Evolutionary conservation across 2,329 filamentous ascomycete genomes (phyloP).

Genomic region (Macroventuria anomochaeta): DNA sequence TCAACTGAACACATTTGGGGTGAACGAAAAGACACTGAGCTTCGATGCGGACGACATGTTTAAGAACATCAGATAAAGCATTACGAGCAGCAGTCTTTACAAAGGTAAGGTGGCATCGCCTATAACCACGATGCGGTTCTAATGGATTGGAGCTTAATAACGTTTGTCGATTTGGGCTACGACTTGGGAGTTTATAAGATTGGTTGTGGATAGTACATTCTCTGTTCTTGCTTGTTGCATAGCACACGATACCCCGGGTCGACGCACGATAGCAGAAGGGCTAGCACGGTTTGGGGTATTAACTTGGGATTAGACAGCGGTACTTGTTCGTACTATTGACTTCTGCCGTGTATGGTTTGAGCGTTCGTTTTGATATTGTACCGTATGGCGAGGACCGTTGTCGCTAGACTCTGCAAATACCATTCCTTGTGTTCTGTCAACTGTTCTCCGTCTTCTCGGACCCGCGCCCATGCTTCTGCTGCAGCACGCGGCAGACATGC

Average conservation of each 20-base stretch:
- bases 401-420: slow-evolving; percentile 21
- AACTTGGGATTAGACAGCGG: slow-evolving; percentile 22
- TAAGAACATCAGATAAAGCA: slow-evolving; percentile 48
- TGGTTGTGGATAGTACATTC: slow-evolving; percentile 25
- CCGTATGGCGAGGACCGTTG: slow-evolving; percentile 17
- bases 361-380: slow-evolving; percentile 30
- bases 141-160: slow-evolving; percentile 41
- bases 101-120: background rate
- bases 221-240: slow-evolving; percentile 42
- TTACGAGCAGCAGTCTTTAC: background rate
- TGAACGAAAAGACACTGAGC: slow-evolving; percentile 43
- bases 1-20: slow-evolving; percentile 46
- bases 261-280: slow-evolving; percentile 32
- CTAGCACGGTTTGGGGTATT: slow-evolving; percentile 23
- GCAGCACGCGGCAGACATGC: slow-evolving; percentile 1
- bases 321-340: slow-evolving; percentile 19
- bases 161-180: slow-evolving; percentile 36
- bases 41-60: slow-evolving; percentile 50
- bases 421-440: slow-evolving; percentile 3
- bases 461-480: background rate
- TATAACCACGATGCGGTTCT: slow-evolving; percentile 37
- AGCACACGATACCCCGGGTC: slow-evolving; percentile 49
- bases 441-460: background rate
- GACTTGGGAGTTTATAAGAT: slow-evolving; percentile 39
- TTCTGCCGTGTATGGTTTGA: slow-evolving; percentile 15